Evolutionary conservation across 2,329 filamentous ascomycete genomes (phyloP).

Genomic region (Aspergillus viridinutans): DNA sequence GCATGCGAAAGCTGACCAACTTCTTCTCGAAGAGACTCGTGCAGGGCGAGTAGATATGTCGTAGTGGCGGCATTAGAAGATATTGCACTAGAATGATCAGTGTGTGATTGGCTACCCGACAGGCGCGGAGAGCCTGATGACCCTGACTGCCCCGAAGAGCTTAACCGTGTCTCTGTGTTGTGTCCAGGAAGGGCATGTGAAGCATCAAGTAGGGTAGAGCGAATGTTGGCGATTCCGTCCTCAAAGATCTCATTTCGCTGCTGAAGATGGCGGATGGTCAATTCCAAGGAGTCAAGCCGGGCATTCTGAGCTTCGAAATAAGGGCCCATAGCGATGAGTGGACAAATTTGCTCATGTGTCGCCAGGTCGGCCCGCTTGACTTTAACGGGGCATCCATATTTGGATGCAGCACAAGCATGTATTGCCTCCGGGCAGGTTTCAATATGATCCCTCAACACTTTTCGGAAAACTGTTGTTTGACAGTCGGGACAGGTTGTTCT

Average conservation of each 20-base stretch:
- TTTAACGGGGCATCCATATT: constrained; percentile 42
- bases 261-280: constrained; percentile 42
- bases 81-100: constrained; percentile 22
- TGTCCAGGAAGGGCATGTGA: constrained; percentile 16
- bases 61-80: constrained; percentile 38
- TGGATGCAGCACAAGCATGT: constrained; percentile 35
- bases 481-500: constrained; percentile 37
- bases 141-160: constrained; percentile 1
- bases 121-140: constrained; percentile 7
- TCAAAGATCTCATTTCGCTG: constrained; percentile 47
- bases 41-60: constrained; percentile 57
- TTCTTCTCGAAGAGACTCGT: constrained; percentile 59
- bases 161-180: constrained; percentile 10
- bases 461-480: constrained; percentile 27
- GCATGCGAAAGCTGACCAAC: constrained; percentile 52
- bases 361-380: constrained; percentile 35
- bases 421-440: constrained; percentile 35
- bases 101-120: constrained; percentile 12
- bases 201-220: constrained; percentile 33
- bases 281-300: constrained; percentile 41
- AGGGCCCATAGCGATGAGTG: constrained; percentile 46
- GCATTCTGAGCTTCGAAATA: constrained; percentile 43
- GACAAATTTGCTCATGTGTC: constrained; percentile 47
- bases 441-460: constrained; percentile 32
- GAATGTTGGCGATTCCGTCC: constrained; percentile 41